Conservation (phyloP, 2,329 filamentous ascomycete species). For the Clarireedia paspali region DNA sequence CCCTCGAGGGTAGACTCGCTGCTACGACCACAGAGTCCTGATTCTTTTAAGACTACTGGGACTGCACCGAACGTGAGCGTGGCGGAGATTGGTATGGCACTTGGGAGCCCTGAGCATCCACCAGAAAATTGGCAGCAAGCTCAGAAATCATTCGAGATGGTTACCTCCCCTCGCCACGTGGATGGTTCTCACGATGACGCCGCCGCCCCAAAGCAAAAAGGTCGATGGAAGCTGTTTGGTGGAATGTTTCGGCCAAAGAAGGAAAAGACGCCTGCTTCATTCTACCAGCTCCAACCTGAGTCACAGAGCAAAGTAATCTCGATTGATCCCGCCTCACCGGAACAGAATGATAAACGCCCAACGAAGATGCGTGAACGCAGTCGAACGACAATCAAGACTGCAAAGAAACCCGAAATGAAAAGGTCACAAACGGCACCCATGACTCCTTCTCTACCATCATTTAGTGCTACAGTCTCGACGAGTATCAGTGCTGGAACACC, state of each 20-base stretch:
- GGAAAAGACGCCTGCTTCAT: slow-evolving; percentile 31
- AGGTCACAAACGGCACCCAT: slow-evolving; percentile 24
- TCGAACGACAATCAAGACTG: slow-evolving; percentile 19
- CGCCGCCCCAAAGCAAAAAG: slow-evolving; percentile 31
- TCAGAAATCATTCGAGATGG: slow-evolving; percentile 9
- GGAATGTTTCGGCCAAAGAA: slow-evolving; percentile 36
- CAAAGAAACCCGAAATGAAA: slow-evolving; percentile 21
- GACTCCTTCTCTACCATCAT: slow-evolving; percentile 14
- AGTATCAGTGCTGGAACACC: slow-evolving; percentile 9
- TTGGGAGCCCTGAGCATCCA: slow-evolving; percentile 57
- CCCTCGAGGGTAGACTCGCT: background rate
- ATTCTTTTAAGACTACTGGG: background rate
- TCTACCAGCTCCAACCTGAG: slow-evolving; percentile 28
- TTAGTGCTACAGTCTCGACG: background rate
- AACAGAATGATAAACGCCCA: slow-evolving; percentile 10
- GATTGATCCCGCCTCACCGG: slow-evolving; percentile 3
- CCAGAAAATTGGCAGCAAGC: slow-evolving; percentile 19
- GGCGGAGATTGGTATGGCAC: slow-evolving; percentile 58
- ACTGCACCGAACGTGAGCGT: background rate
- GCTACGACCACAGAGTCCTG: background rate
- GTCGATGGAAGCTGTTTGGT: slow-evolving; percentile 54
- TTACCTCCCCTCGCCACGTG: slow-evolving; percentile 20
- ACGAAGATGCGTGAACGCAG: slow-evolving; percentile 15
- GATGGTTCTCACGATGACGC: slow-evolving; percentile 14
- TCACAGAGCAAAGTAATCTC: slow-evolving; percentile 4